Base-by-base conservation (phyloP, 2,329 filamentous ascomycete species). In the Aspergillus neoniger region DNA sequence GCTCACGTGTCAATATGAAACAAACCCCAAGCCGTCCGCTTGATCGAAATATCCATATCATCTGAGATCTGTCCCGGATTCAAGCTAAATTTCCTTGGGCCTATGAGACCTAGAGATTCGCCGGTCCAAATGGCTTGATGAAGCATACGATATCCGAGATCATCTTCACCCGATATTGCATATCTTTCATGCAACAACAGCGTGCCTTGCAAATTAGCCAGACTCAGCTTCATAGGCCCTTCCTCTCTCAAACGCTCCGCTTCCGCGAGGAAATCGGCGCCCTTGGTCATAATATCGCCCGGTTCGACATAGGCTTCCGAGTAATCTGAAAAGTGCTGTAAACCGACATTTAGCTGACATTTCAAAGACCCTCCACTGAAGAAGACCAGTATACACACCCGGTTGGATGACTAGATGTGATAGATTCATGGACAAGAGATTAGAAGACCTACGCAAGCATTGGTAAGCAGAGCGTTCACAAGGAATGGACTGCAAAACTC, bases 391-490 rank as follows among this genome's bases (percentile, higher is more conserved):
- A 28, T 50, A 50, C 47, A 50, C 47, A 50, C 47, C 47, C 47
- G 47, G 47, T 50, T 30, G 10, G 28, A 55, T 1, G 4, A 49
- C 61, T 25, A n/a, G 6, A 52, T 55, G 32, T 14, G 54, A 14
- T 2, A 15, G 4, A 15, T n/a, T 44, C 41, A 30, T 6, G n/a
- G 12, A 48, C n/a, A 55, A 21, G 25, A 43, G 30, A 43, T n/a
- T 14, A 15, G 10, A 15, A 21, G 10, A 70, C 75, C 55, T 64
- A 78, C 76, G 66, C 76, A 78, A 58, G 76, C 76, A 68, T 74
- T 75, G 25, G 92, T 89, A 51, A 96, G 82, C 83, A 96, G 92
- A 4, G 92, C 90, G 77, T 96, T 96, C 61, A 97, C 92, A n/a
- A 97, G 80, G 61, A 96, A 79, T 1, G 91, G 87, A 0, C 91